Evolutionary conservation across 495 filamentous ascomycete genomes (phyloP), one percentile per base, ranked within the genome.

Genomic region (Aspergillus wentii): DNA sequence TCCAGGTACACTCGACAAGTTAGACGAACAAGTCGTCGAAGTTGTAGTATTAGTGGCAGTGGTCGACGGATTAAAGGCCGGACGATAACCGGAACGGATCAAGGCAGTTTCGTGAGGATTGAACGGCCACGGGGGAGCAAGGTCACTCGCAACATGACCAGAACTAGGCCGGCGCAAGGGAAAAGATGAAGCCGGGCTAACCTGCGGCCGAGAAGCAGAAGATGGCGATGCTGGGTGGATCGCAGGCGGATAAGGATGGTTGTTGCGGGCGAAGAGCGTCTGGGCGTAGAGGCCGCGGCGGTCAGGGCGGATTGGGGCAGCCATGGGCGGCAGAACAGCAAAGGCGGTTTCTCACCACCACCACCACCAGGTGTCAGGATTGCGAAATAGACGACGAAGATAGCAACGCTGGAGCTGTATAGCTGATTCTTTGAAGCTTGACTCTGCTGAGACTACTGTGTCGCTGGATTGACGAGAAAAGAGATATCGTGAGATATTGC

Each of bases 21-120:
- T n/a, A n/a, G n/a, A n/a, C n/a, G n/a, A n/a, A n/a, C n/a, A n/a
- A n/a, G n/a, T n/a, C n/a, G n/a, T n/a, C n/a, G n/a, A n/a, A n/a
- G n/a, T n/a, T 8, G 34, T 8, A n/a, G 18, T 35, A 15, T 15
- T 15, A 37, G 8, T 41, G 17, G 32, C n/a, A 33, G 34, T 20
- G 15, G 11, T 29, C 6, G 44, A 46, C 10, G 32, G 21, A 10
- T 38, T 43, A 21, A 35, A 61, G 26, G 51, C 44, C 8, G 57
- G 51, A 43, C 33, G 11, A 38, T 62, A 65, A 33, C 51, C 61
- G 29, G 46, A 48, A 23, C 35, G 28, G 31, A 61, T 54, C 33
- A 61, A 30, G 7, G 16, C 19, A 34, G 47, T 53, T 20, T 57
- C 55, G 28, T 56, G 33, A n/a, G 41, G 36, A 17, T 44, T 52